These are phyloP conservation scores for Fusarium sp. DNA, from an alignment of 2,329 filamentous ascomycete genomes.

Conservation along the genomic window DNA sequence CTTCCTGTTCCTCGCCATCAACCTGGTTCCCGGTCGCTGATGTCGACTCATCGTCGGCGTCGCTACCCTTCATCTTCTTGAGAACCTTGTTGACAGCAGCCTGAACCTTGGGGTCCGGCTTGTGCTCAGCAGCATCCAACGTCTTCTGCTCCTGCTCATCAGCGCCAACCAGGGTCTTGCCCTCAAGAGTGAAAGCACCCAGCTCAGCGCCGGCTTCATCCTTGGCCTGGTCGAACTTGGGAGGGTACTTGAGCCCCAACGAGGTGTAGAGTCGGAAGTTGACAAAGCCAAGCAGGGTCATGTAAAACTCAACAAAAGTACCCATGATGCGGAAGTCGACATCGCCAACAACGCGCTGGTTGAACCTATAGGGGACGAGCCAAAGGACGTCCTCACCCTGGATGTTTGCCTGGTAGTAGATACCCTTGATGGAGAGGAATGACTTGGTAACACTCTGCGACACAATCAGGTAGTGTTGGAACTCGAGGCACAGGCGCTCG, in stretches of 20 bases:
- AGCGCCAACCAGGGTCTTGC: slow-evolving; percentile 66
- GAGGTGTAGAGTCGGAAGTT: slow-evolving; percentile 96
- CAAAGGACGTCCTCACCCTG: slow-evolving; percentile 97
- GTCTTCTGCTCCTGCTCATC: slow-evolving; percentile 60
- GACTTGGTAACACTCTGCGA: slow-evolving; percentile 93
- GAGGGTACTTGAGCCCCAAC: slow-evolving; percentile 91
- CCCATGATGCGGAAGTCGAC: slow-evolving; percentile 99
- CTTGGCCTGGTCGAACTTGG: slow-evolving; percentile 87
- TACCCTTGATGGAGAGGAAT: slow-evolving; percentile 98
- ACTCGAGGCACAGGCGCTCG: slow-evolving; percentile 92
- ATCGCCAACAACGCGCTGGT: slow-evolving; percentile 91
- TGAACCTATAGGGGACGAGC: slow-evolving; percentile 98
- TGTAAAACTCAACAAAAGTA: slow-evolving; percentile 99
- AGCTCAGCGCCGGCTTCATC: slow-evolving; percentile 92
- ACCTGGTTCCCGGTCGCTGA: slow-evolving; percentile 53
- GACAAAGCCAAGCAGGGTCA: slow-evolving; percentile 92
- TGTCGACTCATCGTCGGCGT: slow-evolving; percentile 55
- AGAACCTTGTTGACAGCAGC: slow-evolving; percentile 75
- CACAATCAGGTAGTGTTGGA: slow-evolving; percentile 95
- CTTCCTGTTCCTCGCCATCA: slow-evolving; percentile 59
- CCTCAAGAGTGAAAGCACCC: slow-evolving; percentile 89
- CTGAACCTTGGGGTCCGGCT: slow-evolving; percentile 69
- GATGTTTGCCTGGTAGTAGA: slow-evolving; percentile 98
- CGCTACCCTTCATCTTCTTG: slow-evolving; percentile 69
- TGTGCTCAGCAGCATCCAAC: slow-evolving; percentile 57